Conservation (phyloP, 2,329 filamentous ascomycete genomes). For the Trichoderma atrobrunneum region DNA sequence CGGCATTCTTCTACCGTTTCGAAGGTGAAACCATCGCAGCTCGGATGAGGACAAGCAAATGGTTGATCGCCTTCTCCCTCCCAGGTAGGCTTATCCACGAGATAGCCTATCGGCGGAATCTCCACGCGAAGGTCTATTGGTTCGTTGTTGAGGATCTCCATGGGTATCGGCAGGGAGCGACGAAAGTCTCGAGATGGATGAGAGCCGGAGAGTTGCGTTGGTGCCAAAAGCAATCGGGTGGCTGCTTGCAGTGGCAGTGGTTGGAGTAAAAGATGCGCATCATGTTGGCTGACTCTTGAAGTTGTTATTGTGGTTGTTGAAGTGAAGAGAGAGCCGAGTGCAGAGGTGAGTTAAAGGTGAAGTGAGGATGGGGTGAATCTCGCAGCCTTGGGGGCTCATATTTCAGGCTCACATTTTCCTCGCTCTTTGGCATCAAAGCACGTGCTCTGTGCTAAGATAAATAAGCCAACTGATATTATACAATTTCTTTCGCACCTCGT, state of each 20-base stretch:
- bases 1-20: constrained; percentile 23
- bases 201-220: background rate
- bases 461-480: background rate
- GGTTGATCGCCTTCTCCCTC: background rate
- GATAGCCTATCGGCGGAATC: background rate
- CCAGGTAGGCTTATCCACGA: background rate
- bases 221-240: background rate
- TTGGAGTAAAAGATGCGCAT: background rate
- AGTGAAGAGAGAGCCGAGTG: background rate
- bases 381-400: background rate
- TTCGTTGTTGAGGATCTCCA: background rate
- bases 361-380: background rate
- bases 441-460: background rate
- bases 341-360: background rate
- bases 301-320: background rate
- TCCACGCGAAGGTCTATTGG: background rate
- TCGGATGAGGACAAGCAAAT: constrained; percentile 25
- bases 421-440: background rate
- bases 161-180: background rate
- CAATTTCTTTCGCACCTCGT: background rate
- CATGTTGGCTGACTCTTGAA: too few relatives aligned
- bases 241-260: background rate
- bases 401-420: background rate
- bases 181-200: background rate
- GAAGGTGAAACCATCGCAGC: constrained; percentile 29